These are phyloP conservation scores for Gossypium mustelinum DNA, from an alignment of 345 rosid genomes.

Conservation along the genomic window DNA sequence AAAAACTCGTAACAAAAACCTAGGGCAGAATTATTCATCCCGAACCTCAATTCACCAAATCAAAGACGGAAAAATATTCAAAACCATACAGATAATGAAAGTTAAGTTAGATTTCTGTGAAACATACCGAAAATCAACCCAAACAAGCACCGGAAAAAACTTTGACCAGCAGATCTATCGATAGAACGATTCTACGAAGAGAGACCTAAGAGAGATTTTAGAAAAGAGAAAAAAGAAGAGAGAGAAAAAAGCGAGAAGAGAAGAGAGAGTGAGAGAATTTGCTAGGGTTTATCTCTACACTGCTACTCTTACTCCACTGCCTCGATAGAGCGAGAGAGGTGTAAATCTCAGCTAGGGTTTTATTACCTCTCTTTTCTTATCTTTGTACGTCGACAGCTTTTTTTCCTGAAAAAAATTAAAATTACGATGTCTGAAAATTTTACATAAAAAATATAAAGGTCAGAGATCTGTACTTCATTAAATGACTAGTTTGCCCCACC, in stretches of 20 bases:
- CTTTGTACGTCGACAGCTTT: neutral
- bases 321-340: neutral
- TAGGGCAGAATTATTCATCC: neutral
- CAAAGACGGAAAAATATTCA: neutral
- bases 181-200: neutral
- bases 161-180: neutral
- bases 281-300: slow-evolving; percentile 13
- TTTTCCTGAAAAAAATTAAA: too few species aligned
- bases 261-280: slow-evolving; percentile 1
- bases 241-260: neutral
- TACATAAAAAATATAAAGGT: neutral
- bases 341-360: slow-evolving; percentile 6
- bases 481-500: neutral
- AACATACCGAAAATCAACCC: slow-evolving; percentile 6
- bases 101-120: too few species aligned
- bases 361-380: neutral
- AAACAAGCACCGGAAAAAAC: neutral
- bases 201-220: neutral
- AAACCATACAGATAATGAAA: neutral
- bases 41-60: neutral
- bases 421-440: too few species aligned
- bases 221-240: neutral
- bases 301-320: slow-evolving; percentile 11
- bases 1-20: neutral
- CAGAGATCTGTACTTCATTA: neutral